A percentile compares a stretch with the other conserved stretches of the same genome.
These are phyloP conservation scores for Escovopsis sp. DNA, from an alignment of 2,329 filamentous ascomycete species.

Conservation along the genomic window DNA sequence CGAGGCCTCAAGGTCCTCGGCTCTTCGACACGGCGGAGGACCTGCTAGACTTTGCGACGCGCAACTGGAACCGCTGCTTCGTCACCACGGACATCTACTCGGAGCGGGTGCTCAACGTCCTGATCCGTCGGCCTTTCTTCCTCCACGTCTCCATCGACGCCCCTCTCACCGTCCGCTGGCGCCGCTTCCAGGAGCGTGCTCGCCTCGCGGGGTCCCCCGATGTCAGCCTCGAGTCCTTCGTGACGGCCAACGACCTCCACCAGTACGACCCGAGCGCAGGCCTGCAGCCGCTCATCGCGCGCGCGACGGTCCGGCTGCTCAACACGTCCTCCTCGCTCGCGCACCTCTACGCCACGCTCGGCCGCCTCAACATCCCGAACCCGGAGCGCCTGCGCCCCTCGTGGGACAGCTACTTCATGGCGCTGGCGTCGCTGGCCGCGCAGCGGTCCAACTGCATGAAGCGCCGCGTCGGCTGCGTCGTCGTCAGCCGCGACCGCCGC, in stretches of 20 bases:
- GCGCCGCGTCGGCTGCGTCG: conserved; percentile 81
- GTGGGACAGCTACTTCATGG: conserved; percentile 99
- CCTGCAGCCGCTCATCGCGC: conserved; percentile 61
- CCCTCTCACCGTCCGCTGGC: conserved; percentile 70
- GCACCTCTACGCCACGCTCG: conserved; percentile 57
- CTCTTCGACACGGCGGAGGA: conserved; percentile 47
- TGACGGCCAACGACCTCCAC: conserved; percentile 49
- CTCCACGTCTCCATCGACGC: conserved; percentile 84
- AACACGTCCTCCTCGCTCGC: conserved; percentile 64
- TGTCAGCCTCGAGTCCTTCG: conserved; percentile 39
- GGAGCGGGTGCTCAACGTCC: conserved; percentile 55
- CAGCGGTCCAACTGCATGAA: conserved; percentile 97
- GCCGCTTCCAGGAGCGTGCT: conserved; percentile 44
- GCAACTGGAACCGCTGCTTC: conserved; percentile 68
- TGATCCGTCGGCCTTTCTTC: conserved; percentile 77
- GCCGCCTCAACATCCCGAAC: conserved; percentile 60
- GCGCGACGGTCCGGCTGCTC: conserved; percentile 69
- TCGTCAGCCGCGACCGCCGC: conserved; percentile 63
- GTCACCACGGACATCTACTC: conserved; percentile 73
- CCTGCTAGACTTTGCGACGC: conserved; percentile 74
- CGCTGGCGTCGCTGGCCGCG: conserved; percentile 79
- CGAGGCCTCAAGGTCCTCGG: conserved; percentile 6
- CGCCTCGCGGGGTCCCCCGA: conserved; percentile 9
- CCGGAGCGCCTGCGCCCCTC: conserved; percentile 67
- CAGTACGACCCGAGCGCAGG: conserved; percentile 54